These are phyloP conservation scores for Lunasporangiospora selenospora DNA, from an alignment of 192 early-diverging fungal genomes.

Conservation along the genomic window DNA sequence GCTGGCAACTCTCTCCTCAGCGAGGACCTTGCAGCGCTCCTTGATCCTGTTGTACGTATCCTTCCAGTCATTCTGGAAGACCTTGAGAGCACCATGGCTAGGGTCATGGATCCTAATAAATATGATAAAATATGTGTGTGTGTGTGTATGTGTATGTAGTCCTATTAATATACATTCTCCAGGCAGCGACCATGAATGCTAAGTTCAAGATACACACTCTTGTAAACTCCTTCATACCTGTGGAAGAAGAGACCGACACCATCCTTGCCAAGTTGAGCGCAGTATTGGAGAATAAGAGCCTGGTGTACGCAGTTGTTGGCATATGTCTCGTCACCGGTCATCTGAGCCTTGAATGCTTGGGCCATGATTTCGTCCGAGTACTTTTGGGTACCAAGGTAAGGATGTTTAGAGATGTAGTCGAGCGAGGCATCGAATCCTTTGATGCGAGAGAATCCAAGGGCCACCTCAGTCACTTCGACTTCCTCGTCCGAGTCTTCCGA, in stretches of 20 bases:
- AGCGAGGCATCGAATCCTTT: conserved; percentile 64
- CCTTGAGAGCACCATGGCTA: conserved; percentile 65
- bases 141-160: not conserved
- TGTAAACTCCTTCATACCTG: conserved; percentile 63
- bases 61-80: conserved; percentile 89
- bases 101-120: conserved; percentile 53
- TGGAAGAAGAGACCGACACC: conserved; percentile 87
- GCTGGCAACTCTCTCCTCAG: conserved; percentile 55
- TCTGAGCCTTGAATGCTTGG: conserved; percentile 80
- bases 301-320: conserved; percentile 83
- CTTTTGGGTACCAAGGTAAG: conserved; percentile 70
- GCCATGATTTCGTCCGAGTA: conserved; percentile 86
- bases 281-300: conserved; percentile 86
- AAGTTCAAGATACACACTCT: no score
- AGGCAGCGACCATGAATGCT: no score
- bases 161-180: no score
- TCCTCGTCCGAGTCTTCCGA: conserved; percentile 61
- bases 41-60: conserved; percentile 84
- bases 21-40: conserved; percentile 70
- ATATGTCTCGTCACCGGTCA: conserved; percentile 69
- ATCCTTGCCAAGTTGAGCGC: conserved; percentile 78
- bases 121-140: not conserved
- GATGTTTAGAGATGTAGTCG: conserved; percentile 73
- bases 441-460: conserved; percentile 64
- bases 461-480: conserved; percentile 58